These are phyloP conservation scores for Colletotrichum lindemuthianum DNA, from an alignment of 2,329 filamentous ascomycete species.

Conservation along the genomic window DNA sequence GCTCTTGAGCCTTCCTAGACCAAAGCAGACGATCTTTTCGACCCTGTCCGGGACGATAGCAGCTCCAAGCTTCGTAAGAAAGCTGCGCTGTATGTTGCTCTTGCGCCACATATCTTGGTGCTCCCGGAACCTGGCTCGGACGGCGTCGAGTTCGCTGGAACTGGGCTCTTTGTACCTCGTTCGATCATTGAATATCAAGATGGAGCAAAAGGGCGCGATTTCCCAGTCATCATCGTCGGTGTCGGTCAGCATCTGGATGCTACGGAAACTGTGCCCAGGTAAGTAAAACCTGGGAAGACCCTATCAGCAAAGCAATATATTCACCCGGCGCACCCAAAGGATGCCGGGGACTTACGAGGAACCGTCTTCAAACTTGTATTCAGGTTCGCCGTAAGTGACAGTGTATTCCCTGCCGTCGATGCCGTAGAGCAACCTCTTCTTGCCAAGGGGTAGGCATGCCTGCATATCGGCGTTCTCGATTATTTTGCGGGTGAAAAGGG, in stretches of 20 bases:
- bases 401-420: background rate
- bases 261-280: too few species aligned
- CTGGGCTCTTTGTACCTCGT: background rate
- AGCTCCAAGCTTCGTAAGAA: background rate
- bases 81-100: background rate
- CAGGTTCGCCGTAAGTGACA: background rate
- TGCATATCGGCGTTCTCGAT: background rate
- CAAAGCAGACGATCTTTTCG: conserved; percentile 16
- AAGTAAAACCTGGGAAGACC: too few species aligned
- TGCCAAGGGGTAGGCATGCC: background rate
- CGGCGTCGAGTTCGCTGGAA: background rate
- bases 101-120: background rate
- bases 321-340: too few species aligned
- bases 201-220: background rate
- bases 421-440: background rate
- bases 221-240: background rate
- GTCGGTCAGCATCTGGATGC: too few species aligned
- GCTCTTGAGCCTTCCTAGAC: background rate
- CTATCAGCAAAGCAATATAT: too few species aligned
- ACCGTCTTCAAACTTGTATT: too few species aligned
- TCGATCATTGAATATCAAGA: background rate
- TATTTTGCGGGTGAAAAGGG: background rate
- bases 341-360: too few species aligned
- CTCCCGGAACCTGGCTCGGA: background rate
- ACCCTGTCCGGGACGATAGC: background rate